Conservation (phyloP, 2,329 filamentous ascomycete genomes). For the Cryphonectria carpinicola region DNA sequence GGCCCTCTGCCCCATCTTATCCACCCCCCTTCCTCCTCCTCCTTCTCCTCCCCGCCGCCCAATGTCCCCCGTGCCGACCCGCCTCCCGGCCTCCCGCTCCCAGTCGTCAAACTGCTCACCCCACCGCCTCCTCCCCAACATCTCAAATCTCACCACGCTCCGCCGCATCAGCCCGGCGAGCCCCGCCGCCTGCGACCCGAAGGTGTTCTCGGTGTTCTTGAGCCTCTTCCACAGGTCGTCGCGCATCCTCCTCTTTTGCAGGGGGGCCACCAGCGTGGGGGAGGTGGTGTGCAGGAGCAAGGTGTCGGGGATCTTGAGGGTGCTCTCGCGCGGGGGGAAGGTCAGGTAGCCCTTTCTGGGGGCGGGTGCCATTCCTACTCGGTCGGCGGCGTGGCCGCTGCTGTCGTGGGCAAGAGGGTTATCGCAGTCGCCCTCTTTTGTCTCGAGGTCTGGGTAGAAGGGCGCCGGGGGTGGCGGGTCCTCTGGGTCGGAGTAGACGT, state of each 20-base stretch:
- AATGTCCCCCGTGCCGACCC: conserved; percentile 45
- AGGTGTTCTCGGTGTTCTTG: conserved; percentile 44
- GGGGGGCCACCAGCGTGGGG: conserved; percentile 22
- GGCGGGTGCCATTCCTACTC: conserved; percentile 31
- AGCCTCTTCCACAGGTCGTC: conserved; percentile 17
- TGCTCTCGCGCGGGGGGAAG: conserved; percentile 54
- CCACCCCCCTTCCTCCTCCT: conserved; percentile 32
- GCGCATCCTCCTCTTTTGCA: conserved; percentile 25
- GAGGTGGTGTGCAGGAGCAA: conserved; percentile 52
- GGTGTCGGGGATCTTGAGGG: conserved; percentile 53
- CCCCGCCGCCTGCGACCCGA: conserved; percentile 51
- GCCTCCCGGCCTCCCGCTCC: conserved; percentile 40
- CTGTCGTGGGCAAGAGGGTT: neutral
- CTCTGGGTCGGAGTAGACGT: conserved; percentile 26
- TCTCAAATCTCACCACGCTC: conserved; percentile 52
- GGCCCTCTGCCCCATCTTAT: conserved; percentile 5
- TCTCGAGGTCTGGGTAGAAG: conserved; percentile 13
- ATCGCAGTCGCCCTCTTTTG: conserved; percentile 2
- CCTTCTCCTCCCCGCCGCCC: conserved; percentile 39
- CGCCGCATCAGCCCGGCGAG: conserved; percentile 53
- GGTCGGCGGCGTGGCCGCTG: neutral
- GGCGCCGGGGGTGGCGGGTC: conserved; percentile 12
- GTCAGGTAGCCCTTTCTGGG: conserved; percentile 48
- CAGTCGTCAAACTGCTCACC: conserved; percentile 43
- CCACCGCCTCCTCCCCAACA: conserved; percentile 47